Evolutionary conservation across 805 yeast genomes (phyloP).

Genomic region (Babjeviella inositovora): DNA sequence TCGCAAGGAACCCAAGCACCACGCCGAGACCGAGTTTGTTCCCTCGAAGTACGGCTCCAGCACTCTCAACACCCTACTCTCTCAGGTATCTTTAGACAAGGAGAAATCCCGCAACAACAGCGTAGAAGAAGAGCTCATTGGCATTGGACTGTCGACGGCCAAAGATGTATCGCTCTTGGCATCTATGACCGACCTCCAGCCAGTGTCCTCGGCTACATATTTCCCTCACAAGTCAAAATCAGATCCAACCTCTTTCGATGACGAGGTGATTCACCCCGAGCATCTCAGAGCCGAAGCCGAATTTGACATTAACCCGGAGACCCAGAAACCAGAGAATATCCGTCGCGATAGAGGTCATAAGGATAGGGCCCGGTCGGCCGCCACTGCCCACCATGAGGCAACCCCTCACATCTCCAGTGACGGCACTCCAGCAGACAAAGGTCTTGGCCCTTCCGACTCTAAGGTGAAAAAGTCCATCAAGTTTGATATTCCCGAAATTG

Average conservation of each 20-base stretch:
- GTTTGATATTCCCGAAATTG: too few relatives aligned
- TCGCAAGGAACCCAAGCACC: constrained; percentile 1
- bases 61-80: constrained; percentile 1
- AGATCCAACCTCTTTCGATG: too few relatives aligned
- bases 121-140: constrained; percentile 1
- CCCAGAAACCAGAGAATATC: constrained; percentile 7
- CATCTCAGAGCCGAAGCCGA: constrained; percentile 34
- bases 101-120: not conserved
- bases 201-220: constrained; percentile 56
- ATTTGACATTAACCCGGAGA: constrained; percentile 16
- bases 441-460: too few relatives aligned
- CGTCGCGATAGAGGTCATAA: constrained; percentile 13
- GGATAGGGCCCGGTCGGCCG: constrained; percentile 1
- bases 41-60: too few relatives aligned
- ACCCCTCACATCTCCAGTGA: not conserved
- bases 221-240: constrained; percentile 46
- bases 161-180: constrained; percentile 1
- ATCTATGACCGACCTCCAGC: constrained; percentile 22
- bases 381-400: not conserved
- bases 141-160: not conserved
- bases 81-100: too few relatives aligned
- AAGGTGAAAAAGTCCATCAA: too few relatives aligned
- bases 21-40: constrained; percentile 3
- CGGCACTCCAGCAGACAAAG: not conserved
- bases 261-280: constrained; percentile 9